Evolutionary conservation across 192 early-diverging fungal genomes (phyloP), one percentile per base, ranked within the genome.

Genomic region (Pecoramyces ruminantium): DNA sequence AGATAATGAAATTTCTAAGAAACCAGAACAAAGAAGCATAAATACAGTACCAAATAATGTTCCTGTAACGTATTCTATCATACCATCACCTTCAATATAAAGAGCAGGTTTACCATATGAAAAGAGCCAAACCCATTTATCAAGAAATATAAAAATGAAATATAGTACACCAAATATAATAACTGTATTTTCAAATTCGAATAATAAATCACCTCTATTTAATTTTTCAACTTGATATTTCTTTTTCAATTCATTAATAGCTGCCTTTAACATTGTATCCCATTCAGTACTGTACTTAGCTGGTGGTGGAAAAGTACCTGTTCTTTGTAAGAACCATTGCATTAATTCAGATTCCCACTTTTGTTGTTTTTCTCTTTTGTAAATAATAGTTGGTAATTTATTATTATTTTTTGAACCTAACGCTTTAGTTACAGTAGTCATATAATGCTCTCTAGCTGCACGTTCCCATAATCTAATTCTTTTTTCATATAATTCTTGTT

Each of bases 191-290:
- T 87, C 86, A 40, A 87, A 81, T 28, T 85, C 81, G 58, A 86
- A 87, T 28, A 87, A 80, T 29, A 87, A 83, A 40, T 84, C 86
- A 25, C 86, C 86, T n/a, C 86, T 85, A 81, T 87, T 87, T 30
- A 87, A 30, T 78, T 87, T 87, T 80, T 87, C 86, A 13, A 85
- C 83, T 27, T 88, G 80, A 78, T 85, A 87, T 80, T 87, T 87
- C 38, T 84, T 86, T 78, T 86, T 85, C 18, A 87, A 40, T 77
- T 88, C 83, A 13, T 39, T 84, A 77, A 87, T 78, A 13, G 83
- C 86, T 67, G 87, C 86, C 77, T 85, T 86, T 30, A 84, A 40
- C 34, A 82, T 58, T 4, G 78, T 79, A 80, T 87, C 86, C 86
- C 86, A 87, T 80, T 87, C 86, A 21, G 30, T 79, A 21, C 84